Base-by-base conservation (phyloP, 2,329 filamentous ascomycete species). In the Diaporthe caulivora region DNA sequence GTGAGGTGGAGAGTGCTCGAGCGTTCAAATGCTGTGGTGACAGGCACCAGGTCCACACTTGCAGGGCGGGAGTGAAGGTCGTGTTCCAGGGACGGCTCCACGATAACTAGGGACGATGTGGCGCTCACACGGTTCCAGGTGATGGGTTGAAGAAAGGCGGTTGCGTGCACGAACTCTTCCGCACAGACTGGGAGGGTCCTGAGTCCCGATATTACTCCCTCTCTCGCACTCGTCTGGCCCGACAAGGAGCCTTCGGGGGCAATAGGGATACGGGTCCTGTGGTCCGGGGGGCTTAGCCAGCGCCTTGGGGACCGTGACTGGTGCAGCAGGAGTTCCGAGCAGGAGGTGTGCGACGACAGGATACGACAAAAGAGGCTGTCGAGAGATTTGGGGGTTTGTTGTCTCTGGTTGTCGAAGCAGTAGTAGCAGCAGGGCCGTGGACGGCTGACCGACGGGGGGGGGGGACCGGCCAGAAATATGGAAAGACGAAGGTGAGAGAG, bases 51-150 rank as follows among this genome's bases (percentile, higher is more conserved):
- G 62, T 53, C 62, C 62, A 67, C 62, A 67, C 47, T 67, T 67
- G 62, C 62, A 53, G 47, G 15, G 47, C 62, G 62, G 62, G 47
- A 67, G 47, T 67, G 62, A 53, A 53, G 8, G 62, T 53, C 62
- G 62, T 67, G 62, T 67, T 67, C 62, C 62, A 67, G 62, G 47
- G 62, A 67, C 62, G 62, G 47, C 13, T 53, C 62, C 62, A 67
- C 62, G 62, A 67, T 53, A 40, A 67, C 62, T 67, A 67, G 62
- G 62, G 62, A 67, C 62, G 62, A 67, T 67, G 62, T 67, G 62
- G 62, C 47, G 68, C 44, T 70, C 34, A 58, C 68, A 51, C 53
- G 37, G 68, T 70, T 70, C 54, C 53, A 57, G 42, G 68, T 60
- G 42, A 70, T 70, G 51, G 53, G 29, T 49, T 70, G 68, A 60